Conservation (phyloP, 2,329 filamentous ascomycete species). For the Neofusicoccum laricinum region DNA sequence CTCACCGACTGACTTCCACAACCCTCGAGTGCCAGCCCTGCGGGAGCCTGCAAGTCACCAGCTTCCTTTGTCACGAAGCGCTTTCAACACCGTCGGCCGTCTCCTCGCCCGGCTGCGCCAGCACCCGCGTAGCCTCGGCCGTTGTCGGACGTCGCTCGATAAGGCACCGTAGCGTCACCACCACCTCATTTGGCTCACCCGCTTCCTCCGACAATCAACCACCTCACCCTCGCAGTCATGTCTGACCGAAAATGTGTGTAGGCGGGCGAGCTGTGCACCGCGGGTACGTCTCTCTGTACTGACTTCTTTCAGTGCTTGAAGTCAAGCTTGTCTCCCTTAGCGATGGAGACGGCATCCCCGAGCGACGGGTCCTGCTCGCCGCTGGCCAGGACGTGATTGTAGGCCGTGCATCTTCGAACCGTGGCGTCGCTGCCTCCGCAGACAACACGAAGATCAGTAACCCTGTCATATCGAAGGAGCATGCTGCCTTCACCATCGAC, state of each 20-base stretch:
- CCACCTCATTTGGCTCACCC: slow-evolving; percentile 12
- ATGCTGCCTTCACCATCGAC: slow-evolving; percentile 51
- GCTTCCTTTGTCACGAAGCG: neutral
- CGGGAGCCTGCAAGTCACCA: neutral
- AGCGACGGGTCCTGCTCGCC: slow-evolving; percentile 30
- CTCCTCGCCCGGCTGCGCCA: neutral
- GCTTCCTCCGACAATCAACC: neutral
- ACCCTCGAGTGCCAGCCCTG: neutral
- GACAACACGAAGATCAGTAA: slow-evolving; percentile 68
- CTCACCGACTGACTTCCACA: neutral
- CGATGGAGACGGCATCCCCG: slow-evolving; percentile 40
- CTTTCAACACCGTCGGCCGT: neutral
- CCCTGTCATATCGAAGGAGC: slow-evolving; percentile 67
- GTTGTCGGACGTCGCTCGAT: slow-evolving; percentile 8
- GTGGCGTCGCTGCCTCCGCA: slow-evolving; percentile 38
- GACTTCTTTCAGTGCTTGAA: slow-evolving; percentile 37
- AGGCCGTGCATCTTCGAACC: slow-evolving; percentile 41
- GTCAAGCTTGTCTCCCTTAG: slow-evolving; percentile 31
- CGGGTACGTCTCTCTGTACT: slow-evolving; percentile 25
- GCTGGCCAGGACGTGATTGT: slow-evolving; percentile 31
- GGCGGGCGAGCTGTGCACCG: slow-evolving; percentile 13
- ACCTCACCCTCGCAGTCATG: slow-evolving; percentile 12
- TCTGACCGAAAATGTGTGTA: slow-evolving; percentile 18
- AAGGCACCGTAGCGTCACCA: slow-evolving; percentile 11
- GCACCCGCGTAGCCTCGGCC: neutral